Evolutionary conservation across 805 yeast species (phyloP), one percentile per base, ranked within the genome.

Genomic region (Wickerhamomyces subpelliculosus): DNA sequence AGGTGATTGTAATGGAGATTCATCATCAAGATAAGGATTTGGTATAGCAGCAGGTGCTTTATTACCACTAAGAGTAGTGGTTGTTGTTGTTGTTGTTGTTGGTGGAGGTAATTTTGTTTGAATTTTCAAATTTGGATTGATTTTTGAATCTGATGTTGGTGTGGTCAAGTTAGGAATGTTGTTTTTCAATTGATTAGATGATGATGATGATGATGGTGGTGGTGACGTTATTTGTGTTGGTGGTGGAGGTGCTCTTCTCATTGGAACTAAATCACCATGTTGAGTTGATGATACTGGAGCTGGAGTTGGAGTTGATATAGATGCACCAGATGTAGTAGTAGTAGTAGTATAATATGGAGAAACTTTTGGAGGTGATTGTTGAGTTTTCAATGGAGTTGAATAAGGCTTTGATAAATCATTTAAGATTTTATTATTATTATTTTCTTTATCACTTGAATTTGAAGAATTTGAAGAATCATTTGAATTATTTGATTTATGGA

Each of bases 221-320:
- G 28, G 29, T 41, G 42, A 25, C 35, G 35, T 38, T 35, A 43
- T 30, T 16, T 43, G 19, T 21, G 46, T 48, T 18, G 78, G 79
- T 3, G 79, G 80, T 7, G 75, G 67, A 6, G 81, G 82, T 1
- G 82, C 80, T 41, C 64, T 66, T 58, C 82, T 65, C 47, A 60
- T 60, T 8, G 80, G 79, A 3, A 68, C 57, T 40, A 73, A 49
- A 23, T 62, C 70, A 12, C 42, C 46, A 28, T 49, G 14, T n/a
- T n/a, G n/a, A n/a, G n/a, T n/a, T n/a, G n/a, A n/a, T n/a, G n/a
- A n/a, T n/a, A n/a, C n/a, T n/a, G n/a, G n/a, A n/a, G n/a, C n/a
- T 11, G 41, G 38, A 11, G 40, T 37, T 22, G 37, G 31, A 19
- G 40, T 37, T 32, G 38, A 24, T 3, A 43, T 19, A 5, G 30